A percentile compares a stretch with the other conserved stretches of the same genome.
Evolutionary conservation across 1,284 basidiomycete species (phyloP).

Genomic region (Naganishia sp.): DNA sequence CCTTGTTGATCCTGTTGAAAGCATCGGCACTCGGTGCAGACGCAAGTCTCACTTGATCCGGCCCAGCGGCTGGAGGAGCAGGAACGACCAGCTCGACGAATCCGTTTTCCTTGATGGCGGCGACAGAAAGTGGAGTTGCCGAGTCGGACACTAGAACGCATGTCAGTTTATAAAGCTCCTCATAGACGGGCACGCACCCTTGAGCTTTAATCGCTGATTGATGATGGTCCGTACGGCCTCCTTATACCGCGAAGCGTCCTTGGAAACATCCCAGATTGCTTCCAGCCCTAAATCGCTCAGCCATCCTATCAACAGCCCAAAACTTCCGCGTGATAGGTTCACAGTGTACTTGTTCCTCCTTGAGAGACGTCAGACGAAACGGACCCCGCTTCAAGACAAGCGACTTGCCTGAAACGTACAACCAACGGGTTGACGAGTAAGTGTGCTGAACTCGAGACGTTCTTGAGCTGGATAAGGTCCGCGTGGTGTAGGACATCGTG

Average conservation of each 20-base stretch:
- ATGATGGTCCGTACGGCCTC: constrained; percentile 86
- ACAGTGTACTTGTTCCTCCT: constrained; percentile 83
- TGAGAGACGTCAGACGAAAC: background rate
- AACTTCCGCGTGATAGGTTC: constrained; percentile 87
- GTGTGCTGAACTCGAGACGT: constrained; percentile 79
- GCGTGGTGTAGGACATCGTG: constrained; percentile 70
- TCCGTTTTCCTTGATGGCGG: constrained; percentile 18
- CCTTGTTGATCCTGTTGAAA: constrained; percentile 21
- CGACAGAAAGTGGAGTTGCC: constrained; percentile 65
- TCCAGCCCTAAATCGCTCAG: constrained; percentile 81
- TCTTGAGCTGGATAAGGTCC: constrained; percentile 77
- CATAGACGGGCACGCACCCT: constrained; percentile 62
- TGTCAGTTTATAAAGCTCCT: background rate
- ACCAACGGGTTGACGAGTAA: constrained; percentile 80
- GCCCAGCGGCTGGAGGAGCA: background rate
- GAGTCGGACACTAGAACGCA: constrained; percentile 43
- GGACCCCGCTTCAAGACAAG: background rate
- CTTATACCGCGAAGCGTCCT: constrained; percentile 65
- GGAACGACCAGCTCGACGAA: constrained; percentile 12
- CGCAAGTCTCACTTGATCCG: background rate
- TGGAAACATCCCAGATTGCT: constrained; percentile 72
- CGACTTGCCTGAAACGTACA: constrained; percentile 68
- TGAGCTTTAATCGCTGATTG: constrained; percentile 87
- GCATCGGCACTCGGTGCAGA: constrained; percentile 18
- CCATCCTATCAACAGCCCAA: constrained; percentile 92